Evolutionary conservation across 345 rosid species (phyloP).

Genomic region (Barbarea vulgaris): DNA sequence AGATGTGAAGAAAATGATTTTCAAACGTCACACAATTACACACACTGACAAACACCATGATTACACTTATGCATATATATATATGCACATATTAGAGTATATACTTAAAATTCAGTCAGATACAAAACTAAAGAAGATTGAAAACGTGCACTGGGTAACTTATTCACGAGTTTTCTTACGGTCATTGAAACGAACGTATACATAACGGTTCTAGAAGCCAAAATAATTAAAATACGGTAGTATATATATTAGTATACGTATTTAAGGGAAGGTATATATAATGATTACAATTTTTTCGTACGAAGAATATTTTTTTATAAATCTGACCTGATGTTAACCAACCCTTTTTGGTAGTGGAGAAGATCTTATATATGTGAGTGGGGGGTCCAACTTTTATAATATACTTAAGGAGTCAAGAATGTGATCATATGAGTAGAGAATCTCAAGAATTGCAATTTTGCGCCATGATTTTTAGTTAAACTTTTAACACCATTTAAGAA

Average conservation of each 20-base stretch:
- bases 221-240: not conserved
- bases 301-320: conserved; percentile 28
- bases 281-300: conserved; percentile 25
- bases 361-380: conserved; percentile 34
- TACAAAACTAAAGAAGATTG: not conserved
- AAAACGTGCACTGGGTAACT: not conserved
- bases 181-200: not conserved
- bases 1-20: not conserved
- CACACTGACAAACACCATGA: not conserved
- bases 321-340: conserved; percentile 32
- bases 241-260: not conserved
- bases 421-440: conserved; percentile 29
- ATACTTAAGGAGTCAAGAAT: conserved; percentile 30
- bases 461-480: not conserved
- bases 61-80: not conserved
- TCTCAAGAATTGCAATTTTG: conserved; percentile 11
- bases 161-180: not conserved
- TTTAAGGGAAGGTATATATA: not conserved
- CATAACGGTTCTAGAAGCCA: conserved; percentile 24
- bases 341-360: conserved; percentile 38
- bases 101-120: not conserved
- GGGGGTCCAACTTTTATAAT: conserved; percentile 3
- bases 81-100: too few relatives aligned
- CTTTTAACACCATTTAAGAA: not conserved
- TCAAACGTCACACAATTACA: not conserved